Base-by-base conservation (phyloP, 2,329 filamentous ascomycete species). In the Trichoderma guizhouense region DNA sequence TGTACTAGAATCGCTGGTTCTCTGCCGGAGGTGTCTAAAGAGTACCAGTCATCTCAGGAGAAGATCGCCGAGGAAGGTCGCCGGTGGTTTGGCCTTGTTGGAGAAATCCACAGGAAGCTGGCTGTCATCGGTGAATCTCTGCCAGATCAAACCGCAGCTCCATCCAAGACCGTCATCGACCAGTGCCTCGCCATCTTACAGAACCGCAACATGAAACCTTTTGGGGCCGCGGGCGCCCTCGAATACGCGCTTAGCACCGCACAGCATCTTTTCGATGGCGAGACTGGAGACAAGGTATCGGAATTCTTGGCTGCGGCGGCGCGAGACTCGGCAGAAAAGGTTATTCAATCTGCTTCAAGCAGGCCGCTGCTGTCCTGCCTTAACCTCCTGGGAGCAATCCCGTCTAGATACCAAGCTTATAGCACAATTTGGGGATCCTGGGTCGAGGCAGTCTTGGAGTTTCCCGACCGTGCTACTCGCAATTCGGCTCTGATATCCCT, bases 21-120 rank as follows among this genome's bases (percentile, higher is more conserved):
- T 0, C 86, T 93, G 6, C 94, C 95, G 1, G 94, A 95, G 78
- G 90, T 95, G 71, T 94, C 94, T 0, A 91, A 91, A 73, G 92
- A 94, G 21, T 93, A 93, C 75, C 86, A 88, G 30, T 85, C 86
- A 55, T 97, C 93, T 0, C 94, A 97, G 78, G 86, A 89, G 65
- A 84, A 85, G 53, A 86, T 97, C 30, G 88, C 89, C 11, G 85
- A 90, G 7, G 88, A 92, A 76, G 90, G 91, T 0, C 84, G 86
- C 60, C 90, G 92, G 0, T 93, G 93, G 82, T 91, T 92, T 73
- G 82, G 86, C 2, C 81, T 94, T 11, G 84, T 84, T 0, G 84
- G 84, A 1, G 81, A 83, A 24, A 81, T 89, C 5, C 80, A 85
- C 39, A 77, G 75, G 73, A 82, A 77, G 65, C 78, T 79, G 73